These are phyloP conservation scores for Penicillium olsonii DNA, from an alignment of 2,329 filamentous ascomycete genomes.

Conservation along the genomic window DNA sequence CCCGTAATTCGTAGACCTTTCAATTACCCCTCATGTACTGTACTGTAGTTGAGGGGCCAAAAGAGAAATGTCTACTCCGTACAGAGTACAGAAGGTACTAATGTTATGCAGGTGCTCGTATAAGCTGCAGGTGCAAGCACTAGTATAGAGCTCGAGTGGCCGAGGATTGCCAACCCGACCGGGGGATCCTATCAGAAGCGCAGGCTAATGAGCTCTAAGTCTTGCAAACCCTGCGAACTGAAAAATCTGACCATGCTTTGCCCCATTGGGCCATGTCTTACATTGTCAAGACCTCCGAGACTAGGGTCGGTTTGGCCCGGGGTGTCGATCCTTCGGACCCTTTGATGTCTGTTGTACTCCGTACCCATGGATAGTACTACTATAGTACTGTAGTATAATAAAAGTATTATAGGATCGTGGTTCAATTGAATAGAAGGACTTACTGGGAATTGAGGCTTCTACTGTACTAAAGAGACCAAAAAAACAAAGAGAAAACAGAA, in stretches of 20 bases:
- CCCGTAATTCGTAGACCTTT: no score
- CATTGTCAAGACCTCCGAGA: neutral
- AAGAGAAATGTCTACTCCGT: no score
- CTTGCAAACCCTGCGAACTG: neutral
- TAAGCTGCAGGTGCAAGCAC: neutral
- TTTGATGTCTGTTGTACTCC: no score
- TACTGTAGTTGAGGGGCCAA: no score
- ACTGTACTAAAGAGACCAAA: no score
- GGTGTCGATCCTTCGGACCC: neutral
- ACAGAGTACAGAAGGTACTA: no score
- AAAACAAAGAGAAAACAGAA: neutral
- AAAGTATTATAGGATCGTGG: no score
- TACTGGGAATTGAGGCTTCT: no score
- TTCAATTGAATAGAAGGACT: no score
- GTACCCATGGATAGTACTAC: no score
- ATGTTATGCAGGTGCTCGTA: neutral
- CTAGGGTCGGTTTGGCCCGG: neutral
- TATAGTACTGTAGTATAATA: no score
- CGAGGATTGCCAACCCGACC: neutral
- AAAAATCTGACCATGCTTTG: neutral
- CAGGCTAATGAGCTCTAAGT: neutral
- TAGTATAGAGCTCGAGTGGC: neutral
- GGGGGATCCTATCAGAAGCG: neutral
- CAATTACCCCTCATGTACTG: no score
- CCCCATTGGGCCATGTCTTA: neutral